Evolutionary conservation across 2,329 filamentous ascomycete species (phyloP), one percentile per base, ranked within the genome.

Genomic region (Zymoseptoria ardabiliae): DNA sequence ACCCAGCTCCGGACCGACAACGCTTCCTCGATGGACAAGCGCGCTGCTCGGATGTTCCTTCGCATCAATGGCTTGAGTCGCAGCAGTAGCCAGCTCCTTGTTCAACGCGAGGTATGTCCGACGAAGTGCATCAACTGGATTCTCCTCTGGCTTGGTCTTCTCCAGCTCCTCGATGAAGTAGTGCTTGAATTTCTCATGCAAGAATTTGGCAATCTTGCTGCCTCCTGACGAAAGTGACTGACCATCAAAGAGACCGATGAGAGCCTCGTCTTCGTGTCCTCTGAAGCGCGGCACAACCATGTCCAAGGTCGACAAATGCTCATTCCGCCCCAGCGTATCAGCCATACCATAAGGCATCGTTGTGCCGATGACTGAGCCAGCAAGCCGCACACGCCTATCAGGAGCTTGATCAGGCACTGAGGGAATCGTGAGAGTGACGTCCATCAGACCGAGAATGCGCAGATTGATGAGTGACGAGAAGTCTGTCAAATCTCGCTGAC

Each of bases 201-300:
- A 79, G 69, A 90, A 99, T 73, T 97, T 97, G 65, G 94, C 92
- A 67, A 99, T 90, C 77, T 95, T 95, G 63, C 92, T 97, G 50
- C 94, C 95, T 61, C 92, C 90, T 62, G 85, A 91, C 2, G 90
- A 90, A 59, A 95, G 81, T n/a, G 87, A 84, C 72, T 97, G 90
- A 3, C 94, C 94, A 71, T 99, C 95, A 70, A 99, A 99, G 74
- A 99, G 82, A n/a, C 93, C 94, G 52, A 99, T 78, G 1, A 99
- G 81, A 51, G 90, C 92, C 73, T 97, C 92, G 50, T 90, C 88
- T 66, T 97, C 91, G 56, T 89, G 90, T 17, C 91, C 89, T 70
- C 92, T 89, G 77, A 97, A 94, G 52, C 90, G 85, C 10, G 94
- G 94, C 28, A 97, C 90, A 20, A 99, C 91, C 76, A 99, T 87